Base-by-base conservation (phyloP, 495 filamentous ascomycete species). In the Penicillium parvum region DNA sequence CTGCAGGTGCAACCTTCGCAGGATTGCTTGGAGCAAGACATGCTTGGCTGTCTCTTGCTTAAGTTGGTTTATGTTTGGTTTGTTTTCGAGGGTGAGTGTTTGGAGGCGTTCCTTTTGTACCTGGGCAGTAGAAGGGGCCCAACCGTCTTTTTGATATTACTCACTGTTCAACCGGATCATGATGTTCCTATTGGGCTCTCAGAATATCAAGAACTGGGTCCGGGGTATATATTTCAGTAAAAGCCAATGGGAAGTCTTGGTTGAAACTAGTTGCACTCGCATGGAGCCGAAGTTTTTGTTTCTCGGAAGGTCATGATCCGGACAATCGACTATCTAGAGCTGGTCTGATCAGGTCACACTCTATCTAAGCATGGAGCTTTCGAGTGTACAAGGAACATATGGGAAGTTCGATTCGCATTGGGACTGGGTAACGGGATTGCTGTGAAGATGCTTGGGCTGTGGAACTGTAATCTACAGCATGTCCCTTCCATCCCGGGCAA, bases 1-100 rank as follows among this genome's bases (percentile, higher is more conserved):
- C 49, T 57, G 49, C 66, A 71, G 43, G 68, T 55, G 50, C 69
- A 73, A 40, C 60, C 63, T 3, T 65, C 58, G 39, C 67, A 70
- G 33, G 65, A 61, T 17, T 55, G 51, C 40, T 60, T 57, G 5
- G 58, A 28, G 42, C 66, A 70, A 26, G 63, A 50, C 64, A 70
- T 69, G 26, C 23, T 18, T 28, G 32, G 14, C 3, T 15, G 17
- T 25, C 12, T 2, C 6, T 7, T 27, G 17, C n/a, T 30, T 7
- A 11, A n/a, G 16, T 15, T n/a, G 47, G 32, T 49, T 27, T 19
- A 5, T 19, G 15, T 7, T 20, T 32, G 18, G n/a, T 33, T 17
- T 26, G 20, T 32, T 17, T 8, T 32, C 16, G 9, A 15, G 11
- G 14, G 12, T 16, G 25, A 7, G 11, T n/a, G 18, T n/a, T 30